phyloP scores from a whole-genome alignment of 768 basidiomycete genomes.

The Sporobolomyces phaffii region DNA sequence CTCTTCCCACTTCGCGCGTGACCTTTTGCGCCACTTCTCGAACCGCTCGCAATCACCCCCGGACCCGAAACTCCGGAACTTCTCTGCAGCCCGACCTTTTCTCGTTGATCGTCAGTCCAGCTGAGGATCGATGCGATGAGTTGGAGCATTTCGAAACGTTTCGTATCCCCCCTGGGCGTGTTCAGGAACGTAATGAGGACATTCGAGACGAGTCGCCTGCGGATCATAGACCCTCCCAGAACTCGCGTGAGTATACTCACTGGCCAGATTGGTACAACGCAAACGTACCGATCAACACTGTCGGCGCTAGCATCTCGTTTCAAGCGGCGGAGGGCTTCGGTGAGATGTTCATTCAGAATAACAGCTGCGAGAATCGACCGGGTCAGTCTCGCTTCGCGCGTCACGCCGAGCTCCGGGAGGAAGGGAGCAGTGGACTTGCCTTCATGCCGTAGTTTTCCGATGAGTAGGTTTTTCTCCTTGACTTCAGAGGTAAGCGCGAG shows the following conservation, averaged over 20 bases:
- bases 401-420: neutral
- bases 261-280: too few species aligned
- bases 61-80: conserved; percentile 10
- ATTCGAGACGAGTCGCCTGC: conserved; percentile 81
- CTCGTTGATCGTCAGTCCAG: conserved; percentile 85
- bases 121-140: conserved; percentile 81
- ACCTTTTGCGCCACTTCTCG: conserved; percentile 23
- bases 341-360: conserved; percentile 94
- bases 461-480: conserved; percentile 89
- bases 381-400: neutral
- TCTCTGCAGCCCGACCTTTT: conserved; percentile 68
- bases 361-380: conserved; percentile 64
- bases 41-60: conserved; percentile 28
- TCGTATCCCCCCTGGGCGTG: conserved; percentile 83
- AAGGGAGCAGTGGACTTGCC: conserved; percentile 51
- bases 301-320: conserved; percentile 73
- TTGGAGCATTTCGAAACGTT: conserved; percentile 92
- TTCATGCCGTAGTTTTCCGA: conserved; percentile 93
- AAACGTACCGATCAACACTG: conserved; percentile 67
- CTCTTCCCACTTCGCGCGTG: conserved; percentile 37
- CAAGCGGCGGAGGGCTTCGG: conserved; percentile 91
- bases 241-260: too few species aligned
- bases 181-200: conserved; percentile 81
- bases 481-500: conserved; percentile 77
- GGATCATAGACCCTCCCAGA: neutral